Evolutionary conservation across 129 eudicot genomes (phyloP), one percentile per base, ranked within the genome.

Genomic region (Lonicera japonica): DNA sequence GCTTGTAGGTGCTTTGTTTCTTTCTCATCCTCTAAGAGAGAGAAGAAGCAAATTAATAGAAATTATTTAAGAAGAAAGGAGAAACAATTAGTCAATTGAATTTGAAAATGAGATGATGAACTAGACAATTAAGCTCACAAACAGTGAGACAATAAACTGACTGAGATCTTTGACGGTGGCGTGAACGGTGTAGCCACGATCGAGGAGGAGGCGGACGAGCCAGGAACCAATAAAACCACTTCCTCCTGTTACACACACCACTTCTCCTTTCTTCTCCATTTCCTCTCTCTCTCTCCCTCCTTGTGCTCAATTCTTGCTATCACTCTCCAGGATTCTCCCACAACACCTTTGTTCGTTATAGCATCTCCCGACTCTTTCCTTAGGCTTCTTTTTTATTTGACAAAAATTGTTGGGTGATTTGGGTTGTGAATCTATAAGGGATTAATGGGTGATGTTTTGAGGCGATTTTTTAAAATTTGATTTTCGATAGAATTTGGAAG

Each of bases 131-230:
- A 43, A 10, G 50, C 8, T 43, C 1, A 43, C 50, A 43, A n/a
- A 43, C 50, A 43, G 50, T 29, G 36, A 29, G 2, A n/a, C n/a
- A n/a, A n/a, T n/a, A n/a, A 6, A 29, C 36, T 20, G 21, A 90
- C 97, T 63, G 89, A 92, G 86, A 65, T 84, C 67, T 76, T 80
- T 73, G 70, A 92, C 86, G 72, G 98, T 92, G 80, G 96, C 98
- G 70, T 87, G 82, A 41, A 92, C 96, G 57, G 90, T 68, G 95
- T 92, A 92, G 83, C 98, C 98, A 56, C 98, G 96, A 54, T 71
- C 65, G 65, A 92, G 98, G 67, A 92, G 98, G 65, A 87, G 86
- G 11, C 76, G 70, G 45, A 92, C 83, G 19, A 92, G 69, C 84
- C 86, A 82, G 0, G 96, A 82, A 43, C 98, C 98, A 47, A 84